Evolutionary conservation across 2,329 filamentous ascomycete genomes (phyloP), one percentile per base, ranked within the genome.

Genomic region (Epichloe typhina): DNA sequence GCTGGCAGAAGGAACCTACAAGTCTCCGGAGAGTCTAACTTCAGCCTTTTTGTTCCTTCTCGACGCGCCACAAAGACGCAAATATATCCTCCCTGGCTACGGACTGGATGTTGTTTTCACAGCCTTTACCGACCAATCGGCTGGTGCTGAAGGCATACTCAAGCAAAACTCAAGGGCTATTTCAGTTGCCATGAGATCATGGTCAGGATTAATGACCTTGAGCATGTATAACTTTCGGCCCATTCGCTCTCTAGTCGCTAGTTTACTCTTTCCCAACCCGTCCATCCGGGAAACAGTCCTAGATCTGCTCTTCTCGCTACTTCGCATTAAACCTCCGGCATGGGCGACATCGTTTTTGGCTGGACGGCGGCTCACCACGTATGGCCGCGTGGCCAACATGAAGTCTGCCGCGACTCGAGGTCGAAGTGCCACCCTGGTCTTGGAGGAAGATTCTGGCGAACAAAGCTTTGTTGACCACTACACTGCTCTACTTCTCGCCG

Each of bases 261-360:
- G 78, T 56, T 72, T 84, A 62, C 71, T 80, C 43, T 66, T 82
- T 9, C 79, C 80, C 0, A 77, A 72, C 50, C 66, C 74, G 5
- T 62, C 66, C 0, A 74, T 83, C 46, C 72, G 78, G 46, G 89
- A 95, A 61, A 84, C 90, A 1, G 82, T 96, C 17, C 75, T 98
- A 54, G 93, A 98, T 64, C 72, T 98, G 12, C 69, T 98, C 17
- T 96, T 94, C 61, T 75, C 76, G 0, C 64, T 84, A 3, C 68
- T 98, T 48, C 82, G 91, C 37, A 96, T 98, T 62, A 97, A 97
- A 45, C 90, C 52, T 82, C 93, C 42, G 83, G 89, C 8, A 4
- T 98, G 93, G 93, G 94, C 93, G 7, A 90, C 88, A 0, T 94
- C 91, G 0, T 98, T 95, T 64, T 77, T 98, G 45, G 93, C 94